Percentiles rank a stretch among this genome's conserved stretches.
These are phyloP conservation scores for Vanrija sp. DNA, from an alignment of 1,284 basidiomycete species.

Conservation along the genomic window DNA sequence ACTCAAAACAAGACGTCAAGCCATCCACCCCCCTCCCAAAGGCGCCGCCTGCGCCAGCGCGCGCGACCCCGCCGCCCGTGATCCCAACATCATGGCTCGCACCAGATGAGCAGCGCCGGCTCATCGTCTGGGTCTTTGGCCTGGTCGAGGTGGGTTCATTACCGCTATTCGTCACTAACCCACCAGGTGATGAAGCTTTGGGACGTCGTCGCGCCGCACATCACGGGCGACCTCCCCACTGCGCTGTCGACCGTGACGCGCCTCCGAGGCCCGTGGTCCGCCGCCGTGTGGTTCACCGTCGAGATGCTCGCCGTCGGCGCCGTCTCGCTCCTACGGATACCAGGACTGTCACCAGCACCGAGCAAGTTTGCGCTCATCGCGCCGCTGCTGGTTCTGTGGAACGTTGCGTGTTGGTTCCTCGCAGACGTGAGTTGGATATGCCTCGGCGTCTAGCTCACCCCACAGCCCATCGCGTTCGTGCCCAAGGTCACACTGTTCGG, in stretches of 20 bases:
- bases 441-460: not conserved
- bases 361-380: constrained; percentile 20
- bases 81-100: constrained; percentile 40
- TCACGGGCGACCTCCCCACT: constrained; percentile 28
- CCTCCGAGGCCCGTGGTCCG: constrained; percentile 27
- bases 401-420: constrained; percentile 36
- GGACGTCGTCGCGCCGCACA: constrained; percentile 39
- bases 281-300: constrained; percentile 26
- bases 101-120: constrained; percentile 39
- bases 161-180: constrained; percentile 1
- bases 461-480: constrained; percentile 28
- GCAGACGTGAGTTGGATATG: constrained; percentile 27
- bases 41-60: constrained; percentile 9
- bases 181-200: constrained; percentile 41
- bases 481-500: constrained; percentile 32
- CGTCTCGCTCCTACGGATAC: constrained; percentile 35
- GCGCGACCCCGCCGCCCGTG: constrained; percentile 24
- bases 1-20: not conserved
- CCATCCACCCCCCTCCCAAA: not conserved
- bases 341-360: constrained; percentile 30
- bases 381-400: constrained; percentile 18
- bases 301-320: constrained; percentile 24
- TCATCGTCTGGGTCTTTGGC: constrained; percentile 36
- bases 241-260: constrained; percentile 26
- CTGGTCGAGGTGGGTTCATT: constrained; percentile 34